Evolutionary conservation across 1,284 basidiomycete genomes (phyloP).

Genomic region (Coniferiporia sulphurascens): DNA sequence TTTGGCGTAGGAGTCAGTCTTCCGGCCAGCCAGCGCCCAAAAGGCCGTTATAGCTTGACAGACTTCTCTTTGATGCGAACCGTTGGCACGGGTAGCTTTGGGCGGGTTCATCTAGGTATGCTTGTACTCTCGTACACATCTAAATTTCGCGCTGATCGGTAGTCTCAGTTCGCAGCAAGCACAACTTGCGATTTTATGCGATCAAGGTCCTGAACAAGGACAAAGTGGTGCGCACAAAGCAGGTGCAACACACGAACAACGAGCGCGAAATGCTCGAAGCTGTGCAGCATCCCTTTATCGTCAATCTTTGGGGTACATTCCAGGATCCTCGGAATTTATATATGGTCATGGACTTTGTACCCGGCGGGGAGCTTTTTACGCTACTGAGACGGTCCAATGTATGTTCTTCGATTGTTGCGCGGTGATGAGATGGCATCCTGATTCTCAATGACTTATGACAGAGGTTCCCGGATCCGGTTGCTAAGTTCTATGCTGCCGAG

Average conservation of each 20-base stretch:
- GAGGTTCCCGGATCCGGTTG: slow-evolving; percentile 97
- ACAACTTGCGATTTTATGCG: slow-evolving; percentile 91
- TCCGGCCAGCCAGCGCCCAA: slow-evolving; percentile 36
- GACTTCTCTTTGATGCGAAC: slow-evolving; percentile 78
- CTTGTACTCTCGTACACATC: slow-evolving; percentile 17
- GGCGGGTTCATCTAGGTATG: slow-evolving; percentile 87
- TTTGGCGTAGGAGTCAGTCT: slow-evolving; percentile 3
- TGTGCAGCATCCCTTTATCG: slow-evolving; percentile 93
- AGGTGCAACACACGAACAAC: slow-evolving; percentile 96
- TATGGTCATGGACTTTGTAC: slow-evolving; percentile 99
- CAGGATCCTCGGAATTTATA: slow-evolving; percentile 92
- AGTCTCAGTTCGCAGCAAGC: slow-evolving; percentile 73
- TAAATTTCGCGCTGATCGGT: slow-evolving; percentile 2
- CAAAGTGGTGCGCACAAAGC: slow-evolving; percentile 93
- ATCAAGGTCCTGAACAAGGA: slow-evolving; percentile 95
- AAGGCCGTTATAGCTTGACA: slow-evolving; percentile 59
- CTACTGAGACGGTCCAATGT: slow-evolving; percentile 87
- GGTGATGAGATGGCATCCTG: background rate
- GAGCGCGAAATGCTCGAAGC: slow-evolving; percentile 88
- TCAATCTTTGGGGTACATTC: slow-evolving; percentile 98
- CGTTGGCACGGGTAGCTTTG: slow-evolving; percentile 92
- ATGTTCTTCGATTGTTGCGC: background rate
- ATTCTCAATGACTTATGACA: slow-evolving; percentile 37
- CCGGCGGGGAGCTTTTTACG: slow-evolving; percentile 94
- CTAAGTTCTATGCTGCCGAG: slow-evolving; percentile 98